Conservation (phyloP, 2,329 filamentous ascomycete species). For the Lasiodiplodia sp. region DNA sequence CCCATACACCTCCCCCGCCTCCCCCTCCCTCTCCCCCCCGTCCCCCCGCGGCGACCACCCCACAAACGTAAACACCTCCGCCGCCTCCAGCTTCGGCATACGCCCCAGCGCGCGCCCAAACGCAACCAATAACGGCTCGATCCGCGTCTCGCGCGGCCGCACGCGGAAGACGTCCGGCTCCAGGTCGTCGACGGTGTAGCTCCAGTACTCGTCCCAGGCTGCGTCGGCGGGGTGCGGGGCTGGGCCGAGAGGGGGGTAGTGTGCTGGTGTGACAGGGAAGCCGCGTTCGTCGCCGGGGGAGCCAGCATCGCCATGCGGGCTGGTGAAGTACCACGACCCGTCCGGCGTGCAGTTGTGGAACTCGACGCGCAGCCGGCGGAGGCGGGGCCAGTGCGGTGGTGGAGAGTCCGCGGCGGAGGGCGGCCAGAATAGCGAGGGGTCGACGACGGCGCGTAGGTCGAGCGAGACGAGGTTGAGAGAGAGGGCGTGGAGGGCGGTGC, state of each 20-base stretch:
- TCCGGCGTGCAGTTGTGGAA: not conserved
- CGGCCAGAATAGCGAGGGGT: not conserved
- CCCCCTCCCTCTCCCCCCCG: too few relatives aligned
- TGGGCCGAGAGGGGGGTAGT: too few relatives aligned
- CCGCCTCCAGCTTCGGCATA: not conserved
- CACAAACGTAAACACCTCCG: not conserved
- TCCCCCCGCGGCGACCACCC: too few relatives aligned
- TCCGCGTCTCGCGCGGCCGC: too few relatives aligned
- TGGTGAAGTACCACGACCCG: not conserved
- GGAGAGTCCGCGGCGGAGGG: too few relatives aligned
- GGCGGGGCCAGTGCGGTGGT: not conserved
- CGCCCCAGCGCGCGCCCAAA: not conserved
- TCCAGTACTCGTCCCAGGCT: not conserved
- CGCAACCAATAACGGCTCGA: not conserved
- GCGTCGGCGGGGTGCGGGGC: not conserved
- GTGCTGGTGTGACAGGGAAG: not conserved
- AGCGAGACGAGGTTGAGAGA: too few relatives aligned
- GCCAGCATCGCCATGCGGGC: too few relatives aligned
- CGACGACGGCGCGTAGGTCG: not conserved
- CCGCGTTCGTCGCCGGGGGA: too few relatives aligned
- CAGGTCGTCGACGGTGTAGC: not conserved
- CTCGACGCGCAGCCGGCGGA: not conserved
- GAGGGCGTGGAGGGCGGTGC: too few relatives aligned
- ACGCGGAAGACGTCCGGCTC: too few relatives aligned
- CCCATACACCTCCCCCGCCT: too few relatives aligned